Conservation (phyloP, 768 basidiomycete genomes). For the Phallus indusiatus region DNA sequence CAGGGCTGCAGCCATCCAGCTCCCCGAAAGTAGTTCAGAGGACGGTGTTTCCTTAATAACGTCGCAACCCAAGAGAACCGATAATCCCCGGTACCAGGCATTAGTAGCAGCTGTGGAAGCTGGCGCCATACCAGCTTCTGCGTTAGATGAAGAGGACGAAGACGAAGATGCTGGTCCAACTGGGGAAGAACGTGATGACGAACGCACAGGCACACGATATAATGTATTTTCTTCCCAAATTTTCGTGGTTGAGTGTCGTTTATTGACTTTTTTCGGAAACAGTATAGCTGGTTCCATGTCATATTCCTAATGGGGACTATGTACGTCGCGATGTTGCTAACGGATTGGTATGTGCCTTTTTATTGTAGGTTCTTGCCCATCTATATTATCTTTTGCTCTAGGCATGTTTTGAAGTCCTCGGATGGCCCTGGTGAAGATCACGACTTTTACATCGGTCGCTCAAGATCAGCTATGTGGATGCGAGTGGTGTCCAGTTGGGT, state of each 20-base stretch:
- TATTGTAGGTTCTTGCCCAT: not conserved
- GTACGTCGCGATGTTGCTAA: constrained; percentile 96
- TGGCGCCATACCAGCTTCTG: constrained; percentile 91
- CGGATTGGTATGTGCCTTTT: constrained; percentile 72
- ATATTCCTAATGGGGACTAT: constrained; percentile 94
- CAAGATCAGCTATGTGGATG: constrained; percentile 99
- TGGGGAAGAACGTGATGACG: constrained; percentile 81
- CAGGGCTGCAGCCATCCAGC: constrained; percentile 50
- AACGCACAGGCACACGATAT: constrained; percentile 88
- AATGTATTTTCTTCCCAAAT: constrained; percentile 52
- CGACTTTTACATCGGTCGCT: constrained; percentile 88
- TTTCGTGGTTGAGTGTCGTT: not conserved
- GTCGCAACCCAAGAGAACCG: constrained; percentile 74
- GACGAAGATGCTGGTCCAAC: constrained; percentile 42
- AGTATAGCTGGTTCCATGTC: constrained; percentile 99
- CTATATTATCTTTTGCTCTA: constrained; percentile 20
- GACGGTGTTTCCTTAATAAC: constrained; percentile 67
- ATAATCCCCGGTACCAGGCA: constrained; percentile 88
- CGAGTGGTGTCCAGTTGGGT: constrained; percentile 93
- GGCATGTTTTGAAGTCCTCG: constrained; percentile 61
- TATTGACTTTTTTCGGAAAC: constrained; percentile 10
- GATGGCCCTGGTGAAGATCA: constrained; percentile 39
- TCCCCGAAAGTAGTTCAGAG: constrained; percentile 40
- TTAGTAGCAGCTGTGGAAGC: constrained; percentile 93
- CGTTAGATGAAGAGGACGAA: constrained; percentile 74